A percentile compares a stretch with the other conserved stretches of the same genome.
phyloP scores from a whole-genome alignment of 1,139 yeast species.

The Lizanozyma gosingica region DNA sequence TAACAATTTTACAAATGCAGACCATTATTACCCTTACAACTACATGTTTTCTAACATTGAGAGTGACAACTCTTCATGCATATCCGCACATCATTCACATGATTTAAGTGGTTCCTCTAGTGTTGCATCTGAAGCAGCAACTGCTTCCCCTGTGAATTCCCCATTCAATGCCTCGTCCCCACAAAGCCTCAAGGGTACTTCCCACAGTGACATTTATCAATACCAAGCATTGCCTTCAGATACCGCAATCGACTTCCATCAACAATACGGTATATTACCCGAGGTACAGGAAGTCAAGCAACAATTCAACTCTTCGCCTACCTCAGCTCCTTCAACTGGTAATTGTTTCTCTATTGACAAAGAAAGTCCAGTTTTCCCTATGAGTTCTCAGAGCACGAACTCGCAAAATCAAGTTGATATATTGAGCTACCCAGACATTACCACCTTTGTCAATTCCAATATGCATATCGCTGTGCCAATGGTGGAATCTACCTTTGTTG shows the following conservation, averaged over 20 bases:
- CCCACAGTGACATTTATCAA: neutral
- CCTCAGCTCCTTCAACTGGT: neutral
- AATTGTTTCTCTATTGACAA: neutral
- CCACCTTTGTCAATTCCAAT: constrained; percentile 32
- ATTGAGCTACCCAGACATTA: constrained; percentile 26
- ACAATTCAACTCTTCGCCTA: neutral
- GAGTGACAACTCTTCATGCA: neutral
- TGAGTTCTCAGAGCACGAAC: neutral
- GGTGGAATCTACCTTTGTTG: constrained; percentile 26
- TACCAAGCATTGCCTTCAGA: neutral
- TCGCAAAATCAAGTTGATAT: neutral
- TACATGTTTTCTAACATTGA: neutral
- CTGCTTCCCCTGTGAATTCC: constrained; percentile 6
- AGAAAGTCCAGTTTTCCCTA: neutral
- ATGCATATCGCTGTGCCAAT: constrained; percentile 24
- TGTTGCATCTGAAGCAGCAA: constrained; percentile 2
- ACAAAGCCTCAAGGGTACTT: neutral
- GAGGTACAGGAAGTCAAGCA: neutral
- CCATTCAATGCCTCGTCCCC: constrained; percentile 4
- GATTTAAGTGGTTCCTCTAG: neutral
- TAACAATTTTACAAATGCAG: neutral
- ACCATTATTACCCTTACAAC: neutral
- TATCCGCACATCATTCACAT: constrained; percentile 1
- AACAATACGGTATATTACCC: neutral
- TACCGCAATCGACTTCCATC: neutral